Conservation (phyloP, 2,329 filamentous ascomycete species). For the Cadophora gregata region DNA sequence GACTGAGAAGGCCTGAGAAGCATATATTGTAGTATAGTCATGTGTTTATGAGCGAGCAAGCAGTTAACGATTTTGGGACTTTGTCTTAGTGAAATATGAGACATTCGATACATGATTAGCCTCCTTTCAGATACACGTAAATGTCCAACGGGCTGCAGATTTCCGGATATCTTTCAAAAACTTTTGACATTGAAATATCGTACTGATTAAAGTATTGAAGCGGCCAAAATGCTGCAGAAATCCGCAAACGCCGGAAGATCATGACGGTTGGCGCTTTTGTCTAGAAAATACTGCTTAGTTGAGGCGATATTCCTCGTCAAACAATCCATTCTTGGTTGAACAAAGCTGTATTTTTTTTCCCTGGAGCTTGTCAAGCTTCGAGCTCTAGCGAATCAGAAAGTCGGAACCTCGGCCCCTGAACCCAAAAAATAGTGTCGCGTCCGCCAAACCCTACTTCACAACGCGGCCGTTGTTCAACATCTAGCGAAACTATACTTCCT, state of each 20-base stretch:
- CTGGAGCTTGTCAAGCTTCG: background rate
- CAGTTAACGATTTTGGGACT: background rate
- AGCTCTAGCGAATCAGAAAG: conserved; percentile 17
- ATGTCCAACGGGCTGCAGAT: no score
- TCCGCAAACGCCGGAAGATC: no score
- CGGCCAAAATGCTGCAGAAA: no score
- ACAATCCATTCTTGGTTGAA: no score
- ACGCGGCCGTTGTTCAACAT: background rate
- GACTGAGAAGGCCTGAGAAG: background rate
- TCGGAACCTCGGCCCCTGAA: conserved; percentile 16
- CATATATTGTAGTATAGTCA: conserved; percentile 28
- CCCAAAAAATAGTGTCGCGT: conserved; percentile 24
- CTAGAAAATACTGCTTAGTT: no score
- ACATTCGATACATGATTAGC: background rate
- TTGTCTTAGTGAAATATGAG: background rate
- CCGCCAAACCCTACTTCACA: background rate
- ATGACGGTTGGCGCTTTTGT: no score
- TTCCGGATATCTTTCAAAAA: no score
- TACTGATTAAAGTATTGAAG: no score
- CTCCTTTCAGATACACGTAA: no score
- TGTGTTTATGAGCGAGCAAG: conserved; percentile 23
- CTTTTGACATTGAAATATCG: no score
- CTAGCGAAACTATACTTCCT: background rate
- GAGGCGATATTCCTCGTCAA: no score
- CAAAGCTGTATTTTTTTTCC: background rate